Percentiles rank a stretch among this genome's conserved stretches.
Conservation (phyloP, 2,329 filamentous ascomycete species). For the Teratosphaeria destructans region DNA sequence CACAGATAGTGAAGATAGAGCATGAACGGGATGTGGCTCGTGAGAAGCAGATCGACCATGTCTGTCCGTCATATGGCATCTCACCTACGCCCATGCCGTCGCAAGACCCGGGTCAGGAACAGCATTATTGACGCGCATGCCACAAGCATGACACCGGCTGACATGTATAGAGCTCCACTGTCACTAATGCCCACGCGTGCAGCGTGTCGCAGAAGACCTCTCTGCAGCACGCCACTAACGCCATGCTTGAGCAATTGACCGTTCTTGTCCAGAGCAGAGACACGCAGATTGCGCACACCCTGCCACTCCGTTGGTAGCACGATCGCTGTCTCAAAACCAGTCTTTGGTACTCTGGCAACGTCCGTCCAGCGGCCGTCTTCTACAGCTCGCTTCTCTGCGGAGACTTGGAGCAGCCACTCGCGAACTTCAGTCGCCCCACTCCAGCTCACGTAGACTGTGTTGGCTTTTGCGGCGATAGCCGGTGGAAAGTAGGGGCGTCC, state of each 20-base stretch:
- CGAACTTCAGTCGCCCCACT: slow-evolving; percentile 20
- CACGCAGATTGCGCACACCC: not conserved
- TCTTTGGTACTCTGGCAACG: slow-evolving; percentile 6
- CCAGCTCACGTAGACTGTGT: slow-evolving; percentile 15
- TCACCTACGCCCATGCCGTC: not conserved
- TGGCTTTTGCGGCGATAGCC: slow-evolving; percentile 3
- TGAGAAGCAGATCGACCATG: too few species aligned
- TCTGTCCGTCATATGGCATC: not conserved
- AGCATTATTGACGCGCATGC: not conserved
- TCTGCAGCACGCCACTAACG: not conserved
- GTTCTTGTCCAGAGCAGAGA: not conserved
- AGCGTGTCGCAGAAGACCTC: not conserved
- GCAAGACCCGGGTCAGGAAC: not conserved
- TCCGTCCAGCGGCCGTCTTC: slow-evolving; percentile 10
- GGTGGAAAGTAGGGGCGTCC: slow-evolving; percentile 12
- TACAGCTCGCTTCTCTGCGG: not conserved
- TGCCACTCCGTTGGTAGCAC: slow-evolving; percentile 1
- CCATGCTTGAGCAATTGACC: not conserved
- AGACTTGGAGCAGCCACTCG: slow-evolving; percentile 13
- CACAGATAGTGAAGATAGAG: too few species aligned
- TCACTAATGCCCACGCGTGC: not conserved
- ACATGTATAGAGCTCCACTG: not conserved
- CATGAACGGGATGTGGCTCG: too few species aligned
- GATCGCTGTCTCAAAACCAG: slow-evolving; percentile 14
- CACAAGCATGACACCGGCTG: not conserved